Base-by-base conservation (phyloP, 805 yeast species). In the Kuraishia borneana region DNA sequence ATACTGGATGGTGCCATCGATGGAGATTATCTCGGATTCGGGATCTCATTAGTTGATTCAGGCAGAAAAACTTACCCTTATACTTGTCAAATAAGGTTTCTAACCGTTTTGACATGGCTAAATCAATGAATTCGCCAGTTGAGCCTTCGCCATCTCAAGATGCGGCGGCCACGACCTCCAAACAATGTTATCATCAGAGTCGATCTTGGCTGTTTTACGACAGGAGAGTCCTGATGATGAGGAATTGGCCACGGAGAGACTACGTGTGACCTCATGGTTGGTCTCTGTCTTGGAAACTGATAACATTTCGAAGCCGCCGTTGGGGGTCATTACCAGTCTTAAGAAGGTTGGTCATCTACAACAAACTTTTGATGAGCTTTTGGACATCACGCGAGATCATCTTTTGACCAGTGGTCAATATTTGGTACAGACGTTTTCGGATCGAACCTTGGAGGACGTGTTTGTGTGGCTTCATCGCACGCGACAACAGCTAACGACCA, bases 1-100 rank as follows among this genome's bases (percentile, higher is more conserved):
- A 45, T 77, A 83, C 26, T 49, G 43, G 7, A 88, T 52, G 0
- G 96, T 80, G 0, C 95, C 96, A 38, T 84, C 92, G 7, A 83
- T 63, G 18, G 76, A 89, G 26, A 87, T 83, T 28, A 39, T 46
- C 9, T 58, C 52, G 1, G 50, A 54, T 0, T 48, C 50, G 9
- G 47, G 41, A 12, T 28, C 18, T 27, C 26, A 6, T 26, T 18
- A 12, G 18, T 5, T 20, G 31, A 25, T 33, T 27, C 23, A 29
- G 17, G 29, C 16, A 23, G 32, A 17, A 30, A 8, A 6, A n/a
- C 36, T 29, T 23, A 34, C 36, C 36, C 33, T 46, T 49, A 36
- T 55, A 56, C n/a, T 33, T 38, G 18, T 61, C 50, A 41, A 56
- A 70, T 1, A 70, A 16, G 1, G 42, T 44, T 13, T 43, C 44